These are phyloP conservation scores for Myochromella boudieri DNA, from an alignment of 768 basidiomycete species.

Conservation along the genomic window DNA sequence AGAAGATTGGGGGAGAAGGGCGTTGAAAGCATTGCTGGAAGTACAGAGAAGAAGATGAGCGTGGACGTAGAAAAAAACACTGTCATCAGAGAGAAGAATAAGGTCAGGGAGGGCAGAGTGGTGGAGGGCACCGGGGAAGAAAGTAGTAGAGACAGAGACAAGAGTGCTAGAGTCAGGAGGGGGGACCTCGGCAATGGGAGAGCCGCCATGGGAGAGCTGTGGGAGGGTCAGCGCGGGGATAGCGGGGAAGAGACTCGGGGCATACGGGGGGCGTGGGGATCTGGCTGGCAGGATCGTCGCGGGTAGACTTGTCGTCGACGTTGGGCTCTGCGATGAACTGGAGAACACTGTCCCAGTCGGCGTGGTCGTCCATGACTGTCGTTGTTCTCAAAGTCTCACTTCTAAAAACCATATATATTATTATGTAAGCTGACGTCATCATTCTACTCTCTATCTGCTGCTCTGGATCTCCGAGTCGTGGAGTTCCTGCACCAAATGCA, in stretches of 20 bases:
- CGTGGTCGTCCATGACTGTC: conserved; percentile 40
- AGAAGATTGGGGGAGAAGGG: conserved; percentile 47
- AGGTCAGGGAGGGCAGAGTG: conserved; percentile 58
- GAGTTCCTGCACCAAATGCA: conserved; percentile 56
- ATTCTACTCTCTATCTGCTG: conserved; percentile 9
- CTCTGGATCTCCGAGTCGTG: conserved; percentile 72
- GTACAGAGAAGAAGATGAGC: conserved; percentile 51
- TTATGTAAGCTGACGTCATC: conserved; percentile 18
- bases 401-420: not conserved
- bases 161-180: conserved; percentile 36
- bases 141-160: conserved; percentile 82
- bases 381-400: not conserved
- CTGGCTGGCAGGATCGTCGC: conserved; percentile 39
- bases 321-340: conserved; percentile 56
- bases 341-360: conserved; percentile 63
- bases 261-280: conserved; percentile 69
- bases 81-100: conserved; percentile 68
- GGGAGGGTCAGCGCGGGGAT: not conserved
- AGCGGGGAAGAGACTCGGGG: conserved; percentile 5
- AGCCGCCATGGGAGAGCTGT: conserved; percentile 47
- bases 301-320: conserved; percentile 31
- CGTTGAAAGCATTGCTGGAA: conserved; percentile 66
- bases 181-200: conserved; percentile 37
- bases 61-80: conserved; percentile 85
- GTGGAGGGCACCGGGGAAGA: conserved; percentile 68